Evolutionary conservation across 352 stramenopile genomes (phyloP).

Genomic region (Achlya hypogyna): DNA sequence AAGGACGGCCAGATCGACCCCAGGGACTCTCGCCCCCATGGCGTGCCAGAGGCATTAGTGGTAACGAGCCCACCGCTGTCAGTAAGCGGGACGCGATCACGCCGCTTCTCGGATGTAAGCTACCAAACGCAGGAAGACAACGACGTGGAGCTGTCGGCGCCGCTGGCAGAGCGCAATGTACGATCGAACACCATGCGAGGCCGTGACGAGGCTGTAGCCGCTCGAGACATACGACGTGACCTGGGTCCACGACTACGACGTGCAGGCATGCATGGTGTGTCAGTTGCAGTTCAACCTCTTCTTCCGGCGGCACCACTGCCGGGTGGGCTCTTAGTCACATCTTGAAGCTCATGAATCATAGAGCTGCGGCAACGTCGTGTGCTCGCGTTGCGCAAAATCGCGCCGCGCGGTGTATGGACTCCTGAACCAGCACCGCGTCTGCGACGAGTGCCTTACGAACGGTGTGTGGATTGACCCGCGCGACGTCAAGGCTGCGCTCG

Average conservation of each 20-base stretch:
- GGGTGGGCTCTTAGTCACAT: not conserved
- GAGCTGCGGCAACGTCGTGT: constrained; percentile 18
- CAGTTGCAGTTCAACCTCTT: constrained; percentile 2
- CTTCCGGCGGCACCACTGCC: constrained; percentile 17
- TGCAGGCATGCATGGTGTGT: constrained; percentile 10
- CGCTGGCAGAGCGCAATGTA: constrained; percentile 1
- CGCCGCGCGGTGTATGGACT: constrained; percentile 9
- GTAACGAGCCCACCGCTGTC: not conserved
- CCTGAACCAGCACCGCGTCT: constrained; percentile 8
- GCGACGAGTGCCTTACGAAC: constrained; percentile 13
- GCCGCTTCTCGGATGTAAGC: not conserved
- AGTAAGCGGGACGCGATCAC: not conserved
- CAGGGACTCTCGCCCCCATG: too few relatives aligned
- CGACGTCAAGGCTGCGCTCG: not conserved
- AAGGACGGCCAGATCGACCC: too few relatives aligned
- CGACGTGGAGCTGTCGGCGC: not conserved
- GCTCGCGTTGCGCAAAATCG: constrained; percentile 1
- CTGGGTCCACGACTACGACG: constrained; percentile 13
- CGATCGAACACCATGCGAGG: not conserved
- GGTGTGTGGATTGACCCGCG: constrained; percentile 15
- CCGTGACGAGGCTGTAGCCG: not conserved
- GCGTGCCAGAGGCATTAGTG: too few relatives aligned
- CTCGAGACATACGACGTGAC: constrained; percentile 7
- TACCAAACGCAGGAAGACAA: constrained; percentile 1
- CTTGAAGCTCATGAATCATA: not conserved